phyloP scores from a whole-genome alignment of 768 basidiomycete species.

The Leccinum variicolor region DNA sequence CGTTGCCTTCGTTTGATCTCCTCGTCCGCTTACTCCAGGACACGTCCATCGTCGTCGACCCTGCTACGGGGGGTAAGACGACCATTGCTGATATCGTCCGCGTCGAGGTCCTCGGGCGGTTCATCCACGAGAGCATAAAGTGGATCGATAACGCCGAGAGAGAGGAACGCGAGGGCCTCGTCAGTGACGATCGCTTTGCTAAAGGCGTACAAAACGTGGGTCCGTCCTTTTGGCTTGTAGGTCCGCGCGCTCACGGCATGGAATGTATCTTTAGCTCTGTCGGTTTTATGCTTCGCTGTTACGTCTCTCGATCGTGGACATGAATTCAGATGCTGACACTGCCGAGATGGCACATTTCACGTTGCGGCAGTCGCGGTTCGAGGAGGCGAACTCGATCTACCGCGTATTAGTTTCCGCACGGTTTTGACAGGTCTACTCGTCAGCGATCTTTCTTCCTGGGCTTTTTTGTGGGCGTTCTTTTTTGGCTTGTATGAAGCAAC shows the following conservation, averaged over 20 bases:
- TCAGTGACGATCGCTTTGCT: slow-evolving; percentile 70
- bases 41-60: slow-evolving; percentile 43
- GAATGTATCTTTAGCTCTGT: slow-evolving; percentile 49
- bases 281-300: slow-evolving; percentile 73
- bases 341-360: slow-evolving; percentile 79
- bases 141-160: slow-evolving; percentile 70
- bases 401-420: slow-evolving; percentile 51
- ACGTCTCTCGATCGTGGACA: slow-evolving; percentile 62
- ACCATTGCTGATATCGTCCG: slow-evolving; percentile 65
- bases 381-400: slow-evolving; percentile 75
- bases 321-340: slow-evolving; percentile 60
- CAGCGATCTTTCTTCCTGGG: slow-evolving; percentile 4
- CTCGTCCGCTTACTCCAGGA: slow-evolving; percentile 68
- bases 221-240: neutral
- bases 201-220: slow-evolving; percentile 70
- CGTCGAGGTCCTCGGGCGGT: slow-evolving; percentile 63
- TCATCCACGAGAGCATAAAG: slow-evolving; percentile 65
- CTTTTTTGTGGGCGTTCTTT: neutral
- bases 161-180: slow-evolving; percentile 63
- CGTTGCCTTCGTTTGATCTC: slow-evolving; percentile 70
- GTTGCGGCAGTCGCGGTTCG: slow-evolving; percentile 66
- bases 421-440: slow-evolving; percentile 16
- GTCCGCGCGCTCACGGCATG: slow-evolving; percentile 4
- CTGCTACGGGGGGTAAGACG: slow-evolving; percentile 42
- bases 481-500: slow-evolving; percentile 16